Conservation (phyloP, 768 basidiomycete species). For the Tubosaeta sp. region DNA sequence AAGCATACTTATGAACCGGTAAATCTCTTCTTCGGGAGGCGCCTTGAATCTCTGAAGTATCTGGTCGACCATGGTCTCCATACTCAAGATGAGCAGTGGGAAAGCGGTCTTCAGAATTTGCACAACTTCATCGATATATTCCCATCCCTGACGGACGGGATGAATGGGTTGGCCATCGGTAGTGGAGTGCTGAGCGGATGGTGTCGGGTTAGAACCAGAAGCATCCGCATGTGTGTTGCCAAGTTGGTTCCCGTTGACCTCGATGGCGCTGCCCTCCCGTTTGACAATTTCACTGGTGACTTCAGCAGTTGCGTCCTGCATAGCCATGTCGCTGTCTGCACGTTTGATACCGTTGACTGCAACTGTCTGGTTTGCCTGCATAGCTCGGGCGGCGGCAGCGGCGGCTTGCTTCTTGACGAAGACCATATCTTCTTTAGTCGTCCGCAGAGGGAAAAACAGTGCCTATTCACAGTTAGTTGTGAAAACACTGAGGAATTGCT, state of each 20-base stretch:
- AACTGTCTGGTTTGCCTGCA: constrained; percentile 32
- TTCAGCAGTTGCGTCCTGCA: constrained; percentile 29
- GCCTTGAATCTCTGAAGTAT: constrained; percentile 87
- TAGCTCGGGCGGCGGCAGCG: constrained; percentile 30
- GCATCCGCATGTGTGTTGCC: constrained; percentile 15
- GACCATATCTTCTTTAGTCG: constrained; percentile 68
- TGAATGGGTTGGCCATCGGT: constrained; percentile 24
- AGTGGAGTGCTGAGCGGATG: constrained; percentile 11
- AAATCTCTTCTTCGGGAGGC: constrained; percentile 87
- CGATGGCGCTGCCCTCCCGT: constrained; percentile 16
- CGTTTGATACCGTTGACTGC: constrained; percentile 27
- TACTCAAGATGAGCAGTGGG: constrained; percentile 87
- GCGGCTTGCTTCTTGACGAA: constrained; percentile 41
- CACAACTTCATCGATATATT: constrained; percentile 89
- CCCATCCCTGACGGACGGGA: constrained; percentile 69
- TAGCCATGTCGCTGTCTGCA: constrained; percentile 26
- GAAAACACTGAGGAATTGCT: neutral
- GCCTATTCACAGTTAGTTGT: constrained; percentile 49
- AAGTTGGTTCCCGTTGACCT: constrained; percentile 24
- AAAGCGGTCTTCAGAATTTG: constrained; percentile 94
- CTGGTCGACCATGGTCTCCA: constrained; percentile 98
- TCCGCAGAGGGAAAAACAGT: constrained; percentile 91
- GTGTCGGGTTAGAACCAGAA: constrained; percentile 6
- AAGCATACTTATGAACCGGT: constrained; percentile 83
- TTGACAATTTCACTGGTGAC: constrained; percentile 23